Evolutionary conservation across 805 yeast genomes (phyloP).

Genomic region (Myxozyma neglecta): DNA sequence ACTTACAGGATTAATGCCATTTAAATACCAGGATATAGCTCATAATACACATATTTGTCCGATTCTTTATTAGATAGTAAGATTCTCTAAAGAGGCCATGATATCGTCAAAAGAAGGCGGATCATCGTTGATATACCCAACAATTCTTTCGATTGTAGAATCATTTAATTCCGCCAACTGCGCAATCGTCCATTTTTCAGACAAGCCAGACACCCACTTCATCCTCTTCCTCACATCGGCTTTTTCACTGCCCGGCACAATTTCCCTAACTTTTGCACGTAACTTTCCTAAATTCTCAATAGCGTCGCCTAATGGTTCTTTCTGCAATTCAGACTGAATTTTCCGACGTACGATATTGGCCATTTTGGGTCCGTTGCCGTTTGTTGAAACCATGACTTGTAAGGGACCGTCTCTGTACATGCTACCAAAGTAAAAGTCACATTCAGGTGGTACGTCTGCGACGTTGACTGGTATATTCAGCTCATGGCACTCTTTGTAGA

Average conservation of each 20-base stretch:
- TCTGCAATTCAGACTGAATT: conserved; percentile 42
- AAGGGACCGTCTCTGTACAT: conserved; percentile 69
- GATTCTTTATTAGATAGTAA: no score
- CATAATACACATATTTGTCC: no score
- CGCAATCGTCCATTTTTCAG: conserved; percentile 27
- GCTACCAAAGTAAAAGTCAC: conserved; percentile 86
- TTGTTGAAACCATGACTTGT: conserved; percentile 80
- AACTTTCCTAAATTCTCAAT: conserved; percentile 26
- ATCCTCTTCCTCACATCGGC: conserved; percentile 20
- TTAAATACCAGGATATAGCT: no score
- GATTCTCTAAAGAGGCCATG: neutral
- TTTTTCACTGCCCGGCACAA: conserved; percentile 18
- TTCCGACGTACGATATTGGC: conserved; percentile 62
- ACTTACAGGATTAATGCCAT: no score
- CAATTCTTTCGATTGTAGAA: conserved; percentile 7
- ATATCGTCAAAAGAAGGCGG: conserved; percentile 21
- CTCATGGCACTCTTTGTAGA: conserved; percentile 53
- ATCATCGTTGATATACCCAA: conserved; percentile 11
- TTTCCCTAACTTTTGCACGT: conserved; percentile 19
- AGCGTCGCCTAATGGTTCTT: conserved; percentile 25
- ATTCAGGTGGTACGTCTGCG: conserved; percentile 79
- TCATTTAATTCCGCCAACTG: conserved; percentile 21
- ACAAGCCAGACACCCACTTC: conserved; percentile 29
- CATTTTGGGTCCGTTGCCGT: conserved; percentile 77
- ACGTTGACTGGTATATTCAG: conserved; percentile 61